A percentile compares a stretch with the other conserved stretches of the same genome.
These are phyloP conservation scores for Hymenoscyphus linearis DNA, from an alignment of 2,329 filamentous ascomycete genomes.

Conservation along the genomic window DNA sequence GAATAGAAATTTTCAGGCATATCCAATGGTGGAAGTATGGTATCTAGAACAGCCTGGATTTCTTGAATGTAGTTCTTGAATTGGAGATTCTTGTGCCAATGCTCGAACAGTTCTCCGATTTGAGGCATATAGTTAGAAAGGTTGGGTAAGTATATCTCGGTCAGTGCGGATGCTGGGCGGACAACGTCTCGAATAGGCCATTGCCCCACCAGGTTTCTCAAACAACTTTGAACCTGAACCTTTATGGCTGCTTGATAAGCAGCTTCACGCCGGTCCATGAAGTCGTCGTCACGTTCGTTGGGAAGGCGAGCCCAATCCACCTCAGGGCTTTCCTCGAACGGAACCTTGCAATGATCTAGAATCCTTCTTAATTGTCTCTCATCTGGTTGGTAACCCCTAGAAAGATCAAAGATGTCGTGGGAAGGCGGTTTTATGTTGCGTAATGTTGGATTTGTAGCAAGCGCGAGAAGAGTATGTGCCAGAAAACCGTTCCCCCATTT, in stretches of 20 bases:
- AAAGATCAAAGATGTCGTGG: neutral
- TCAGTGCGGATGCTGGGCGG: neutral
- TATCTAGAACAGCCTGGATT: neutral
- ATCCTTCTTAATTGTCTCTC: neutral
- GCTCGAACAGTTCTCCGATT: neutral
- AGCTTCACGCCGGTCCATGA: neutral
- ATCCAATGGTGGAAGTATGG: neutral
- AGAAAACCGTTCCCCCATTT: neutral
- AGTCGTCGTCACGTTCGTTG: neutral
- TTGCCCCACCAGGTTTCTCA: neutral
- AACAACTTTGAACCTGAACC: neutral
- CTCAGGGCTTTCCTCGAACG: neutral
- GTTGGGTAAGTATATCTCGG: neutral
- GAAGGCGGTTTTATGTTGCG: neutral
- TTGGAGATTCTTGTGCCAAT: neutral
- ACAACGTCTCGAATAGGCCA: neutral
- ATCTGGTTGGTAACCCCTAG: neutral
- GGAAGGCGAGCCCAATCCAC: neutral
- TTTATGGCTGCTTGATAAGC: neutral
- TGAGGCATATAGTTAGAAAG: neutral
- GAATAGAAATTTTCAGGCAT: neutral
- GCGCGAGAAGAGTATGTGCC: neutral
- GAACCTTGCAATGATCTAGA: neutral
- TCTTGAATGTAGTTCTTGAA: neutral
- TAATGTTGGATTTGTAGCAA: neutral